phyloP scores from a whole-genome alignment of 2,329 filamentous ascomycete species.

The Epichloe typhina region DNA sequence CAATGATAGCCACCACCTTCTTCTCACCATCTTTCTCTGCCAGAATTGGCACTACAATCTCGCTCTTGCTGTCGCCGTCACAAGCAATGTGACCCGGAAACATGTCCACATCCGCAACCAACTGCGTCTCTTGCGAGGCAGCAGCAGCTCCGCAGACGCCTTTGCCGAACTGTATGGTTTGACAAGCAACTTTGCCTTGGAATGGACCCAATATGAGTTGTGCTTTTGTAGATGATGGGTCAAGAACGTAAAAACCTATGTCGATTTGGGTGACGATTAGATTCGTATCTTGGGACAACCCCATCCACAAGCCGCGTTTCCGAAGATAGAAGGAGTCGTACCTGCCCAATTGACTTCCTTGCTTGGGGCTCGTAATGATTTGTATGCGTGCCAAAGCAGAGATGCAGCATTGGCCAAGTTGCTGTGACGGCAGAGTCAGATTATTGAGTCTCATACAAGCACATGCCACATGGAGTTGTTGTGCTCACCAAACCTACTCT shows the following conservation, averaged over 20 bases:
- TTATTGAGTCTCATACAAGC: neutral
- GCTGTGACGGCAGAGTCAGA: slow-evolving; percentile 25
- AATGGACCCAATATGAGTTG: slow-evolving; percentile 68
- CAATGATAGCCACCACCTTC: slow-evolving; percentile 60
- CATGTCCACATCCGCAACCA: slow-evolving; percentile 55
- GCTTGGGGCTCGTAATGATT: slow-evolving; percentile 54
- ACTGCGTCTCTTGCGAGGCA: slow-evolving; percentile 43
- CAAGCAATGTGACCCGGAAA: slow-evolving; percentile 78
- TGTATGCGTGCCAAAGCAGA: slow-evolving; percentile 67
- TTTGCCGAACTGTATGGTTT: slow-evolving; percentile 58
- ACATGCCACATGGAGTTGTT: neutral
- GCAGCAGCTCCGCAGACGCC: slow-evolving; percentile 69
- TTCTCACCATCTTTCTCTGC: slow-evolving; percentile 16
- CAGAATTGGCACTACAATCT: slow-evolving; percentile 68
- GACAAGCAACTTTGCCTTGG: slow-evolving; percentile 68
- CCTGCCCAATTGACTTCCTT: slow-evolving; percentile 65
- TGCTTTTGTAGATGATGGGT: slow-evolving; percentile 28
- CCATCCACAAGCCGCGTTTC: neutral
- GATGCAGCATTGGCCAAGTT: slow-evolving; percentile 67
- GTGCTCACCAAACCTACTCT: slow-evolving; percentile 12
- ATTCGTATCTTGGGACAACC: neutral
- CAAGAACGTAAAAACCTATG: slow-evolving; percentile 59
- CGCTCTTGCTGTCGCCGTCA: slow-evolving; percentile 61
- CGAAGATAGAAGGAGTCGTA: slow-evolving; percentile 15
- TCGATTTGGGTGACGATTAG: neutral